Evolutionary conservation across 2,329 filamentous ascomycete species (phyloP).

Genomic region (Trichoderma simmonsii): DNA sequence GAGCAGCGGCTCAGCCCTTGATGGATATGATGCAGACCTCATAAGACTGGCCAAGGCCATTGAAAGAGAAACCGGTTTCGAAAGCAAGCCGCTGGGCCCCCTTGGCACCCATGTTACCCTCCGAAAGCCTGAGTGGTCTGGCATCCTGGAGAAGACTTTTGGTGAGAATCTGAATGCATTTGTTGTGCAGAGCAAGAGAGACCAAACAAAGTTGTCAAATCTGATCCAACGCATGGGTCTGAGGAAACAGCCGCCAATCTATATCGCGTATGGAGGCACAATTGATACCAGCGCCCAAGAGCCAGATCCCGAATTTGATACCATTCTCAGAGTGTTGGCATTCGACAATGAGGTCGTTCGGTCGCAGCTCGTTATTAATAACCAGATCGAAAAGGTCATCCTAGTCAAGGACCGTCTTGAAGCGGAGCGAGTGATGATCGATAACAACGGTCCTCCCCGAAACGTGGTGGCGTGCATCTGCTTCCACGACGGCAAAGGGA

Average conservation of each 20-base stretch:
- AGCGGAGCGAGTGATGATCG: constrained; percentile 68
- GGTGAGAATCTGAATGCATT: constrained; percentile 72
- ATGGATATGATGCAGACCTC: constrained; percentile 63
- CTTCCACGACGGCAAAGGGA: constrained; percentile 56
- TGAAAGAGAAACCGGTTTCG: constrained; percentile 65
- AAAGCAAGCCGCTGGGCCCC: constrained; percentile 74
- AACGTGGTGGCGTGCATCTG: constrained; percentile 75
- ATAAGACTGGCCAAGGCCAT: constrained; percentile 65
- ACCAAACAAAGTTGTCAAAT: constrained; percentile 64
- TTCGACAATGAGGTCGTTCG: constrained; percentile 77
- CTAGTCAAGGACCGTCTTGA: constrained; percentile 67
- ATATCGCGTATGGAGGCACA: constrained; percentile 36
- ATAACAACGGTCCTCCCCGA: constrained; percentile 50
- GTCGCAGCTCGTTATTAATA: constrained; percentile 78
- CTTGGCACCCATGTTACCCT: constrained; percentile 76
- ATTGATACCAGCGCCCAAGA: constrained; percentile 53
- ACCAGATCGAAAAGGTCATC: constrained; percentile 79
- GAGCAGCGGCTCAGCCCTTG: constrained; percentile 55
- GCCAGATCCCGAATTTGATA: constrained; percentile 69
- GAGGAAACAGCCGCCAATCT: constrained; percentile 36
- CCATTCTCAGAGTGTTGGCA: constrained; percentile 74
- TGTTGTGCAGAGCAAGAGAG: constrained; percentile 72
- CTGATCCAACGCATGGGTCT: constrained; percentile 66
- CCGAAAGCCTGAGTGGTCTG: constrained; percentile 76
- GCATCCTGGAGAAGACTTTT: constrained; percentile 73